Evolutionary conservation across 352 stramenopile genomes (phyloP).

Genomic region (Phytophthora litchii): DNA sequence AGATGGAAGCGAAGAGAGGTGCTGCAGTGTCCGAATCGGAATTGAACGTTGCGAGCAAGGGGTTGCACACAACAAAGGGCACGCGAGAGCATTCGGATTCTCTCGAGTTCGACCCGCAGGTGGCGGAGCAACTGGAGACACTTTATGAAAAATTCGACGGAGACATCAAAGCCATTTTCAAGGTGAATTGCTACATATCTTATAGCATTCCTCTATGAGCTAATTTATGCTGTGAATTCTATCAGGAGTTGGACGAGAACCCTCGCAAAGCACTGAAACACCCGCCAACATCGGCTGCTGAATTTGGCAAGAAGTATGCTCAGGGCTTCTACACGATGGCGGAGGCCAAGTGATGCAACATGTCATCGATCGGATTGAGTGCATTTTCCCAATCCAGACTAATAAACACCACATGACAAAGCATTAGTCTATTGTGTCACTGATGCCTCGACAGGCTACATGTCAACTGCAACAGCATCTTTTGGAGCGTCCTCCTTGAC

Average conservation of each 20-base stretch:
- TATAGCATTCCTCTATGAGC: neutral
- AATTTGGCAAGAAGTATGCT: conserved; percentile 83
- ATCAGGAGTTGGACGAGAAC: conserved; percentile 73
- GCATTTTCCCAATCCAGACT: conserved; percentile 15
- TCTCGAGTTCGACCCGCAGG: conserved; percentile 64
- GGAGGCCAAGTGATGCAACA: conserved; percentile 66
- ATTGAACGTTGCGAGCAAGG: conserved; percentile 66
- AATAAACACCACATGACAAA: conserved; percentile 25
- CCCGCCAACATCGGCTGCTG: conserved; percentile 54
- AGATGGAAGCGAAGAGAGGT: conserved; percentile 70
- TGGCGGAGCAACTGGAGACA: conserved; percentile 58
- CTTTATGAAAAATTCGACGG: conserved; percentile 73
- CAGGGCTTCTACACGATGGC: conserved; percentile 87
- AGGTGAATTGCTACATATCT: conserved; percentile 30
- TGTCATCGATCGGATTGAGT: neutral
- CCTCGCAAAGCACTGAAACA: conserved; percentile 82
- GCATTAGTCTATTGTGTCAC: neutral
- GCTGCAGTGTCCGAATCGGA: conserved; percentile 57
- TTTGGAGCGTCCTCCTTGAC: conserved; percentile 9
- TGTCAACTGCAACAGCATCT: conserved; percentile 1
- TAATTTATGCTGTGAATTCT: neutral
- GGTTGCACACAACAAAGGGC: conserved; percentile 65
- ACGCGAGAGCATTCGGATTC: conserved; percentile 68
- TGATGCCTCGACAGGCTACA: neutral
- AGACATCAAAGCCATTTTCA: conserved; percentile 70